Evolutionary conservation across 495 filamentous ascomycete genomes (phyloP).

Genomic region (Penicillium longicatenatum): DNA sequence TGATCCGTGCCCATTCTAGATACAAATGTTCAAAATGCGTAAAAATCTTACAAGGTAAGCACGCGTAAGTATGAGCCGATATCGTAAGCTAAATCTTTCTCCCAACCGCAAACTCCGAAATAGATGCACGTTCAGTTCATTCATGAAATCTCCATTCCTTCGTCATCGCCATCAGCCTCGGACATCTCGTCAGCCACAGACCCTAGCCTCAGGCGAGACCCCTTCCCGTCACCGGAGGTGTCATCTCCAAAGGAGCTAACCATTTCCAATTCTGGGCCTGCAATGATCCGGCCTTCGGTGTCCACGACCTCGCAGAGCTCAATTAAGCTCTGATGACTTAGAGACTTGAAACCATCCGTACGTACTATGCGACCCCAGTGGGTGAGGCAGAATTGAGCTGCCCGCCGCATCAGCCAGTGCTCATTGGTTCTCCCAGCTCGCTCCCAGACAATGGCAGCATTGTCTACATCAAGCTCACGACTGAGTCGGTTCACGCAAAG

Average conservation of each 20-base stretch:
- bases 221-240: slow-evolving; percentile 50
- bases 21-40: slow-evolving; percentile 14
- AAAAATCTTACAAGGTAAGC: slow-evolving; percentile 4
- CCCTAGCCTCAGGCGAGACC: slow-evolving; percentile 48
- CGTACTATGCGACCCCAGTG: slow-evolving; percentile 96
- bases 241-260: slow-evolving; percentile 64
- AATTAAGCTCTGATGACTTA: slow-evolving; percentile 75
- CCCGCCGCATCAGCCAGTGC: slow-evolving; percentile 87
- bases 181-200: slow-evolving; percentile 59
- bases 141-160: slow-evolving; percentile 64
- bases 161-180: slow-evolving; percentile 68
- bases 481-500: slow-evolving; percentile 86
- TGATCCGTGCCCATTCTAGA: background rate
- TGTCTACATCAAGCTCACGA: slow-evolving; percentile 88
- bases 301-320: slow-evolving; percentile 94
- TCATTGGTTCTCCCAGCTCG: slow-evolving; percentile 86
- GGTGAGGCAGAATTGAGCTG: slow-evolving; percentile 82
- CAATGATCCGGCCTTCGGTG: slow-evolving; percentile 82
- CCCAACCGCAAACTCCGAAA: slow-evolving; percentile 25
- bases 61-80: background rate
- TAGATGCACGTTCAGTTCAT: slow-evolving; percentile 21
- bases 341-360: slow-evolving; percentile 78
- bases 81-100: background rate
- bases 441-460: slow-evolving; percentile 95
- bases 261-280: slow-evolving; percentile 80